phyloP scores from a whole-genome alignment of 441 rosid species.

The Populus hybrid region DNA sequence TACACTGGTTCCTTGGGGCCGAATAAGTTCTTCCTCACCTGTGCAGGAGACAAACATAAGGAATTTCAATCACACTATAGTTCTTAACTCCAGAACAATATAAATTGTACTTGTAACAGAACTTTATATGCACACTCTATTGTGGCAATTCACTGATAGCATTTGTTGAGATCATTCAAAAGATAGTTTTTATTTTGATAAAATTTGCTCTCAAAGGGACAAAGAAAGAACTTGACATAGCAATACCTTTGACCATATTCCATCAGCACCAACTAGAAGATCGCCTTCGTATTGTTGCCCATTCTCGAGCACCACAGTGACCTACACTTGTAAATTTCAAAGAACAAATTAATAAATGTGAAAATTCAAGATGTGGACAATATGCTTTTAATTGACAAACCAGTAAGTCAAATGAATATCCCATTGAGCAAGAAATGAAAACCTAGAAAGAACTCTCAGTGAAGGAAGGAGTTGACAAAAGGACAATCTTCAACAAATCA shows the following conservation, averaged over 20 bases:
- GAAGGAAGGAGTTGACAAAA: background rate
- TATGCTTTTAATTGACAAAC: background rate
- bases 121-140: background rate
- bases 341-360: conserved; percentile 9
- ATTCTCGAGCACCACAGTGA: conserved; percentile 70
- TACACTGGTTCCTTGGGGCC: conserved; percentile 69
- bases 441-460: background rate
- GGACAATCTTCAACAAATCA: conserved; percentile 8
- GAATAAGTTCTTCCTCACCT: conserved; percentile 83
- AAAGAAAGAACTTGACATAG: background rate
- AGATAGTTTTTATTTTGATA: background rate
- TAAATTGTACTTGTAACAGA: background rate
- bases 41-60: background rate
- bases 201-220: background rate
- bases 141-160: background rate
- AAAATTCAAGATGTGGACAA: conserved; percentile 10
- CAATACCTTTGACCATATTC: conserved; percentile 83
- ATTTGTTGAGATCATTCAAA: conserved; percentile 6
- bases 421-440: conserved; percentile 8
- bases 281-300: conserved; percentile 76
- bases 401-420: conserved; percentile 6
- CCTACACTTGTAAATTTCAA: conserved; percentile 42
- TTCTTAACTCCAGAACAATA: background rate
- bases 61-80: background rate
- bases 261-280: conserved; percentile 92